Base-by-base conservation (phyloP, 1,284 basidiomycete species). In the Ustilago cynodontis region DNA sequence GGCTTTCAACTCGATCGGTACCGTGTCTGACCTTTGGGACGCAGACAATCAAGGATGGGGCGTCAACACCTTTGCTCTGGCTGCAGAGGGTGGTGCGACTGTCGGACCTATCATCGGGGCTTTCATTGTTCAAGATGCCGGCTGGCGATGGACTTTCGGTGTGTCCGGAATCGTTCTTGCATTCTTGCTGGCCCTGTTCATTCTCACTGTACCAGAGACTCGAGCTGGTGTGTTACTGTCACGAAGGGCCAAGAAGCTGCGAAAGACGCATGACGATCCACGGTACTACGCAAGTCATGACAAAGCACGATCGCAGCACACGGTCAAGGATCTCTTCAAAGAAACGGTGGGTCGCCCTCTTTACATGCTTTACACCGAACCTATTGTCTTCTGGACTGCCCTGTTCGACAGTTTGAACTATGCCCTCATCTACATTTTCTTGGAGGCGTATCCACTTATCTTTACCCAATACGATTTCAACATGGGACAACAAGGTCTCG, bases 371-470 rank as follows among this genome's bases (percentile, higher is more conserved):
- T 66, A 84, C 61, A 77, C 71, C n/a, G 85, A 86, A 57, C 85
- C 85, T 11, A 85, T 86, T 59, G 79, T 86, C 3, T 63, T 82
- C 31, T 65, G 75, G 53, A 71, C 83, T 37, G 61, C 71, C 22
- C n/a, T 73, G 4, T 88, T 86, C 50, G 78, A 84, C 41, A 68
- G 74, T 2, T 37, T 72, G 37, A 83, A 82, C 55, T 83, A 82
- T 58, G 63, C 69, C 13, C 80, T 87, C 3, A 84, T 87, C 24
- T 87, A 87, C 79, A 82, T 84, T 51, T 85, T 86, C 70, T 82
- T 87, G 66, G 85, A 85, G 57, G 79, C 86, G 6, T 84, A 85
- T 72, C 85, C 87, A 1, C 78, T 86, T 51, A 82, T 88, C 51
- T 87, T 86, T 59, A 50, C 29, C 11, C 77, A 82, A n/a, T 79